Percentiles rank a stretch among this genome's conserved stretches.
These are phyloP conservation scores for Yamagishiella unicocca DNA, from an alignment of 139 green algal genomes.

Conservation along the genomic window DNA sequence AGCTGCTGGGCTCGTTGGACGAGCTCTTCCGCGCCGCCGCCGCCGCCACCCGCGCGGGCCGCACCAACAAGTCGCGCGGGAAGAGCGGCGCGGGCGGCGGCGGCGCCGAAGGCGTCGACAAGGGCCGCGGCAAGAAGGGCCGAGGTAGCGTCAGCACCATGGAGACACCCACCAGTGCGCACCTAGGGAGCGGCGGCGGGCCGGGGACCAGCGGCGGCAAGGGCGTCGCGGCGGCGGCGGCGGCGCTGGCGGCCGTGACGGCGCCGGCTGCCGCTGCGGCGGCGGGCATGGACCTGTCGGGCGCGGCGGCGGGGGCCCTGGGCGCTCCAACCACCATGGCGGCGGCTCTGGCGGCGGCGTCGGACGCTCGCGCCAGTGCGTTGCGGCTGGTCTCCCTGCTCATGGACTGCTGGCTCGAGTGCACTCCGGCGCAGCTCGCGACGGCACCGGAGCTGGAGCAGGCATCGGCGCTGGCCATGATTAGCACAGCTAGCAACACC, in stretches of 20 bases:
- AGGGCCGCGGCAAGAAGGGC: conserved; percentile 29
- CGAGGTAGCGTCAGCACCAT: conserved; percentile 20
- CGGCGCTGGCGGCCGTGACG: conserved; percentile 36
- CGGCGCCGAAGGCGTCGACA: background rate
- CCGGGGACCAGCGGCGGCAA: background rate
- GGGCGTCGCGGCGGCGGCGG: background rate
- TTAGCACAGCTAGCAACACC: conserved; percentile 35
- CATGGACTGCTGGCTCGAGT: conserved; percentile 71
- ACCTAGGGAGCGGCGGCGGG: background rate
- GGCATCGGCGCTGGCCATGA: conserved; percentile 38
- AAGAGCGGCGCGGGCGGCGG: background rate
- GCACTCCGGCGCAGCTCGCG: conserved; percentile 55
- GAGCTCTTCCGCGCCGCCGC: conserved; percentile 10
- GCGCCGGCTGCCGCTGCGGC: background rate
- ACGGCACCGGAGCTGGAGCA: conserved; percentile 57
- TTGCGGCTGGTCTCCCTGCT: conserved; percentile 59
- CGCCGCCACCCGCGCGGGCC: background rate
- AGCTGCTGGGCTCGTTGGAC: conserved; percentile 14
- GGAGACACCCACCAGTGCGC: background rate
- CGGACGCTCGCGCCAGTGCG: background rate
- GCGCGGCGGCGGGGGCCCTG: background rate
- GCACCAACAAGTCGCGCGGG: background rate
- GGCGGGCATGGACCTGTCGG: background rate
- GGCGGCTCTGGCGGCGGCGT: conserved; percentile 27
- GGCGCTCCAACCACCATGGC: conserved; percentile 6